These are phyloP conservation scores for Plasmodium gonderi DNA, from an alignment of 169 alveolate genomes.

Conservation along the genomic window DNA sequence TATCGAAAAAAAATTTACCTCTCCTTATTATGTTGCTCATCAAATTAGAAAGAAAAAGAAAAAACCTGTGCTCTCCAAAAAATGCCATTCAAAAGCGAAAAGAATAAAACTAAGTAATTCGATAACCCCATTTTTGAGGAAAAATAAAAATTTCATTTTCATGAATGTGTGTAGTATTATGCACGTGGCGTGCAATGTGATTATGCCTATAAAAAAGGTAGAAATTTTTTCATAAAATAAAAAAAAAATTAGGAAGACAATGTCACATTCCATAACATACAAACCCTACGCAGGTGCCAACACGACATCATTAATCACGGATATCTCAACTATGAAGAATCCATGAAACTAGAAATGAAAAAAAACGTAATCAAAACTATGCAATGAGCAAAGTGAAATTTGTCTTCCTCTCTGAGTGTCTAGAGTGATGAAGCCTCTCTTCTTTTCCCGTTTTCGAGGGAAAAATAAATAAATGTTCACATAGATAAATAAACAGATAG, in stretches of 20 bases:
- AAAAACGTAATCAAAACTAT: slow-evolving; percentile 10
- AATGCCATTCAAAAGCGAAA: slow-evolving; percentile 74
- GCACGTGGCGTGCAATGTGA: too few relatives aligned
- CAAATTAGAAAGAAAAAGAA: slow-evolving; percentile 40
- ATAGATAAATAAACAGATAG: too few relatives aligned
- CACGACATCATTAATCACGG: slow-evolving; percentile 65
- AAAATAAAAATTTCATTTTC: too few relatives aligned
- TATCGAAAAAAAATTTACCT: not conserved
- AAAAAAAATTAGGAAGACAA: not conserved
- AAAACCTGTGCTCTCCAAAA: slow-evolving; percentile 47
- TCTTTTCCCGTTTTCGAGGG: not conserved
- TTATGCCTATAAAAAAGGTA: too few relatives aligned
- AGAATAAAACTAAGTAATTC: slow-evolving; percentile 67
- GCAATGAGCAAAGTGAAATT: not conserved
- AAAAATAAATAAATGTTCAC: not conserved
- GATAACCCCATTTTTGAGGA: not conserved
- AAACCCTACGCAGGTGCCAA: slow-evolving; percentile 18
- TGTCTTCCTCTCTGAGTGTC: not conserved
- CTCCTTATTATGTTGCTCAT: not conserved
- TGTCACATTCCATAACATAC: not conserved
- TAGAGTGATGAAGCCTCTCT: not conserved
- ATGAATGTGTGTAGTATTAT: too few relatives aligned
- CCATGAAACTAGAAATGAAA: slow-evolving; percentile 43
- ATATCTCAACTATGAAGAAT: slow-evolving; percentile 12
- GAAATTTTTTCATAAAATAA: not conserved